Conservation (phyloP, 2,329 filamentous ascomycete species). For the Sordariomycetes sp. region DNA sequence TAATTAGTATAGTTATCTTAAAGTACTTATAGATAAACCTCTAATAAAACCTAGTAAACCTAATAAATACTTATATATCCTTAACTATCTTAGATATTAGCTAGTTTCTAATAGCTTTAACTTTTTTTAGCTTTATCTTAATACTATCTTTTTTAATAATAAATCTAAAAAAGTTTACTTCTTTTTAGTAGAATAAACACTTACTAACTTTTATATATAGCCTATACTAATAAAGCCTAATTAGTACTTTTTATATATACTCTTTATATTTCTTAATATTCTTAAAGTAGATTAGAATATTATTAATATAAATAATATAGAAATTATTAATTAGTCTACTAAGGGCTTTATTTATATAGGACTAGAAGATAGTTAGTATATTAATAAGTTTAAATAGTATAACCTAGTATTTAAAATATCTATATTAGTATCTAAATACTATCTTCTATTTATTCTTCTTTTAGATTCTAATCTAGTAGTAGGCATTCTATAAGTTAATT, state of each 20-base stretch:
- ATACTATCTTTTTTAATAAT: neutral
- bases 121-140: neutral
- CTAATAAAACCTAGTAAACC: neutral
- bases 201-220: neutral
- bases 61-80: neutral
- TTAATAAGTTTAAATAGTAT: conserved; percentile 17
- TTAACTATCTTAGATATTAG: neutral
- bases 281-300: neutral
- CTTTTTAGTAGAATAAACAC: neutral
- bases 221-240: neutral
- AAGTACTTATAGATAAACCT: neutral
- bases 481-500: conserved; percentile 13
- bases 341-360: conserved; percentile 11
- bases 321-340: conserved; percentile 9
- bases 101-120: neutral
- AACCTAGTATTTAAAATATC: conserved; percentile 21
- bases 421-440: conserved; percentile 19
- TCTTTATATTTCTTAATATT: neutral
- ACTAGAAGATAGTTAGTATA: conserved; percentile 8
- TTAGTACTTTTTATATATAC: too few relatives aligned
- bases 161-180: neutral
- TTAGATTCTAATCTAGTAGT: conserved; percentile 19
- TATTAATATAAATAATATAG: conserved; percentile 6
- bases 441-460: conserved; percentile 21
- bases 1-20: neutral